Conservation (phyloP, 208 protist species). For the Acanthamoeba healyi region DNA sequence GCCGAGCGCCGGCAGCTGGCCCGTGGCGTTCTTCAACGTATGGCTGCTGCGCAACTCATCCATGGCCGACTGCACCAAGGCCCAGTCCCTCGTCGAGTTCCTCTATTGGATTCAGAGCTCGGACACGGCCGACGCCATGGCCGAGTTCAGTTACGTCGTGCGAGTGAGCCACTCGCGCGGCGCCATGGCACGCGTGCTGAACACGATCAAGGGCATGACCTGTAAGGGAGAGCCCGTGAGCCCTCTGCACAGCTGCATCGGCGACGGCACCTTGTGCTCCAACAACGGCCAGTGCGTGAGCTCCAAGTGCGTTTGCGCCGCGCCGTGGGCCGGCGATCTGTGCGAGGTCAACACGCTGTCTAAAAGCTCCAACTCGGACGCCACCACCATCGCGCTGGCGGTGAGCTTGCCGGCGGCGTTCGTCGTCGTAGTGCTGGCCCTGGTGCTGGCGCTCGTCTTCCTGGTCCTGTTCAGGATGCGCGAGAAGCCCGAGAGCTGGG, state of each 20-base stretch:
- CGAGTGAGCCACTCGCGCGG: background rate
- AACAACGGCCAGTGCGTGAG: background rate
- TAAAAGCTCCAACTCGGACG: background rate
- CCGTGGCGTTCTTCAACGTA: conserved; percentile 2
- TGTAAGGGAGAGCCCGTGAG: background rate
- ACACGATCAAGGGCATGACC: background rate
- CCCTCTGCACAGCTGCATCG: background rate
- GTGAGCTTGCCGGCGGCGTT: background rate
- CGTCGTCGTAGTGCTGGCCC: background rate
- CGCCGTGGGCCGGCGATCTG: background rate
- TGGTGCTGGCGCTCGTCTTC: background rate
- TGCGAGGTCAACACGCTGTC: background rate
- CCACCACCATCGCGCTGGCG: background rate
- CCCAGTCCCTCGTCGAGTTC: background rate
- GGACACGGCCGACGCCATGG: background rate
- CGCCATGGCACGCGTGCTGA: background rate
- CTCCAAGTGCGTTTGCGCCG: background rate
- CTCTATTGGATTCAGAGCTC: conserved; percentile 6
- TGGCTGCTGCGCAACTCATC: background rate
- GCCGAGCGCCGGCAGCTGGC: conserved; percentile 10
- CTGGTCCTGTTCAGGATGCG: background rate
- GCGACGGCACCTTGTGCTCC: conserved; percentile 16
- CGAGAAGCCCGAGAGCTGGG: conserved; percentile 20
- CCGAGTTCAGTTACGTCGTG: background rate
- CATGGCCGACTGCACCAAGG: conserved; percentile 37